Evolutionary conservation across 2,329 filamentous ascomycete species (phyloP).

Genomic region (Pyrenophora graminea): DNA sequence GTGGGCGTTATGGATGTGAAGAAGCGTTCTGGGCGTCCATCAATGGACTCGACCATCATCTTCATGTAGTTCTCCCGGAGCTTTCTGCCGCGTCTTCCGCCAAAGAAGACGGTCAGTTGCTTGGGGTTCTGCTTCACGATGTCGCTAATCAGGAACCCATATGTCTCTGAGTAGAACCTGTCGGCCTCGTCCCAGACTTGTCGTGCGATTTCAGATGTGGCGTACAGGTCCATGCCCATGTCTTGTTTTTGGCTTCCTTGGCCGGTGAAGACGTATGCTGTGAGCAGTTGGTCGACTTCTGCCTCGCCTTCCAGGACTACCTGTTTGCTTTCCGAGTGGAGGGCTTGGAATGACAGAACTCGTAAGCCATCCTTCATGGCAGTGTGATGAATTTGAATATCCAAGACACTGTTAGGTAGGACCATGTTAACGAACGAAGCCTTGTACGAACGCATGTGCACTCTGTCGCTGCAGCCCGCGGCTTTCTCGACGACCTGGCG

Average conservation of each 20-base stretch:
- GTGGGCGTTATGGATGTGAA: slow-evolving; percentile 14
- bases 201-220: slow-evolving; percentile 33
- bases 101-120: slow-evolving; percentile 45
- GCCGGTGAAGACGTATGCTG: slow-evolving; percentile 49
- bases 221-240: slow-evolving; percentile 54
- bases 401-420: slow-evolving; percentile 29
- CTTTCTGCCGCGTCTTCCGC: slow-evolving; percentile 38
- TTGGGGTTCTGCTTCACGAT: slow-evolving; percentile 49
- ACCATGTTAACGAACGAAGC: slow-evolving; percentile 9
- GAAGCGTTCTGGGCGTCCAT: slow-evolving; percentile 16
- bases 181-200: slow-evolving; percentile 61
- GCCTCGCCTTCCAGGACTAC: slow-evolving; percentile 39
- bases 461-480: slow-evolving; percentile 2
- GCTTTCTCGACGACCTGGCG: slow-evolving; percentile 31
- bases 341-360: slow-evolving; percentile 31
- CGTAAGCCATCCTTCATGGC: slow-evolving; percentile 30
- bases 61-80: slow-evolving; percentile 45
- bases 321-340: slow-evolving; percentile 34
- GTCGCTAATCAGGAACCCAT: slow-evolving; percentile 42
- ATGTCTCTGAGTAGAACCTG: slow-evolving; percentile 38
- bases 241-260: slow-evolving; percentile 47
- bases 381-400: slow-evolving; percentile 23
- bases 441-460: slow-evolving; percentile 4
- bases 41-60: slow-evolving; percentile 17
- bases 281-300: slow-evolving; percentile 37